Percentiles rank a stretch among this genome's conserved stretches.
phyloP scores from a whole-genome alignment of 148 eudicot genomes.

The Beta vulgaris region DNA sequence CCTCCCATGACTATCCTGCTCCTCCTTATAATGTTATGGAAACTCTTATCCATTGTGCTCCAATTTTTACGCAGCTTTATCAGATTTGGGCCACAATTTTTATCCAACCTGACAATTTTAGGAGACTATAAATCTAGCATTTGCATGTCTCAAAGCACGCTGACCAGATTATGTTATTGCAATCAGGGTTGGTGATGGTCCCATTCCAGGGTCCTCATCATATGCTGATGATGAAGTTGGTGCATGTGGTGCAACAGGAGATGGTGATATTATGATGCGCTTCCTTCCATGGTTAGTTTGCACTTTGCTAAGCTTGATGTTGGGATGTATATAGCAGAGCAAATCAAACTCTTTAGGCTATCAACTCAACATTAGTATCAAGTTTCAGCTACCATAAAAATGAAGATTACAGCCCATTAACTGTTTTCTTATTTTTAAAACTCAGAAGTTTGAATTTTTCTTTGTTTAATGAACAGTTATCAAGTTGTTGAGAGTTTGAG shows the following conservation, averaged over 20 bases:
- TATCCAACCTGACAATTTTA: not conserved
- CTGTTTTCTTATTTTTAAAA: not conserved
- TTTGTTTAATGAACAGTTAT: constrained; percentile 47
- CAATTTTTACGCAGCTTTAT: not conserved
- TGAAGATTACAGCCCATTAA: constrained; percentile 5
- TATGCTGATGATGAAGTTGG: constrained; percentile 94
- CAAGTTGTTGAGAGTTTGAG: constrained; percentile 98
- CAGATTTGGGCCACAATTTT: not conserved
- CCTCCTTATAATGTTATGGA: not conserved
- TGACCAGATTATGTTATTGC: constrained; percentile 21
- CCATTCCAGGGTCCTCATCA: constrained; percentile 90
- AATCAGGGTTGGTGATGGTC: constrained; percentile 95
- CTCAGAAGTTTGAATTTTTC: not conserved
- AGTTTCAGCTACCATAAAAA: not conserved
- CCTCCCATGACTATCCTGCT: not conserved
- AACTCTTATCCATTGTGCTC: not conserved
- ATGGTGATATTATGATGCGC: constrained; percentile 99
- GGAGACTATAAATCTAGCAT: not conserved
- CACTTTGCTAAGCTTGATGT: not conserved
- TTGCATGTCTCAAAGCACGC: not conserved
- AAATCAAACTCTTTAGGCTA: not conserved
- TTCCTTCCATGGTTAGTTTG: constrained; percentile 81
- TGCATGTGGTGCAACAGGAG: constrained; percentile 97
- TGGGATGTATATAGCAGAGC: not conserved
- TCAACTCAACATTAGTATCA: not conserved